Evolutionary conservation across 495 filamentous ascomycete species (phyloP).

Genomic region (Oidiodendron maius): DNA sequence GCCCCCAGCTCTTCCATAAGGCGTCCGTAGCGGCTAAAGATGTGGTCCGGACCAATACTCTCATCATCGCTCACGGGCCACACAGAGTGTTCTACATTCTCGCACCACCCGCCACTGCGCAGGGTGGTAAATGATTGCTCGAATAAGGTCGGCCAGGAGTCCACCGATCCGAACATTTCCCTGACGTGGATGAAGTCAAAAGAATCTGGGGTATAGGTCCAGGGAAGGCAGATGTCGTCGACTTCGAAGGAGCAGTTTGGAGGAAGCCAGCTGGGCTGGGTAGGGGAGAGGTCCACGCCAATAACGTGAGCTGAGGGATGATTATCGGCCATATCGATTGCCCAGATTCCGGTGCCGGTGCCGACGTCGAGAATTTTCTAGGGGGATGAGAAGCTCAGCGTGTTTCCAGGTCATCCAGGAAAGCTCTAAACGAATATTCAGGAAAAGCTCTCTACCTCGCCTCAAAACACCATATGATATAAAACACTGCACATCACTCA

Average conservation of each 20-base stretch:
- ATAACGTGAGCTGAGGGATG: slow-evolving; percentile 26
- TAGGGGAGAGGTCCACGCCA: slow-evolving; percentile 40
- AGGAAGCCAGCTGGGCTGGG: slow-evolving; percentile 34
- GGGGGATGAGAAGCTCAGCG: too few species aligned
- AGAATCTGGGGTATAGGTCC: slow-evolving; percentile 31
- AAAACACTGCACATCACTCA: too few species aligned
- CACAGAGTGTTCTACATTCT: slow-evolving; percentile 1
- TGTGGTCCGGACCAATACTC: slow-evolving; percentile 12
- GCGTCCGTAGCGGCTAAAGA: slow-evolving; percentile 18
- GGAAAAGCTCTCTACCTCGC: too few species aligned
- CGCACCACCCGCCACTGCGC: slow-evolving; percentile 32
- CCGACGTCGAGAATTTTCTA: slow-evolving; percentile 61
- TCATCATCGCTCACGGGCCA: not conserved
- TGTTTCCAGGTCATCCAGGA: too few species aligned
- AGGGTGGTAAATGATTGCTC: slow-evolving; percentile 4
- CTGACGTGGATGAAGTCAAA: slow-evolving; percentile 48
- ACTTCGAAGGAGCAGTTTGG: slow-evolving; percentile 45
- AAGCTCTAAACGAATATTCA: too few species aligned
- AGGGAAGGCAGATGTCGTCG: slow-evolving; percentile 39
- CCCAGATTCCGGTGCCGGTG: slow-evolving; percentile 50
- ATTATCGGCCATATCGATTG: slow-evolving; percentile 31
- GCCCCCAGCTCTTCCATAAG: not conserved
- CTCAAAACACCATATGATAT: too few species aligned
- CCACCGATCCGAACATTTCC: slow-evolving; percentile 40
- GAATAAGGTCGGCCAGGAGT: slow-evolving; percentile 34